Evolutionary conservation across 805 yeast species (phyloP), one percentile per base, ranked within the genome.

Genomic region (Pichia thaimueangensis): DNA sequence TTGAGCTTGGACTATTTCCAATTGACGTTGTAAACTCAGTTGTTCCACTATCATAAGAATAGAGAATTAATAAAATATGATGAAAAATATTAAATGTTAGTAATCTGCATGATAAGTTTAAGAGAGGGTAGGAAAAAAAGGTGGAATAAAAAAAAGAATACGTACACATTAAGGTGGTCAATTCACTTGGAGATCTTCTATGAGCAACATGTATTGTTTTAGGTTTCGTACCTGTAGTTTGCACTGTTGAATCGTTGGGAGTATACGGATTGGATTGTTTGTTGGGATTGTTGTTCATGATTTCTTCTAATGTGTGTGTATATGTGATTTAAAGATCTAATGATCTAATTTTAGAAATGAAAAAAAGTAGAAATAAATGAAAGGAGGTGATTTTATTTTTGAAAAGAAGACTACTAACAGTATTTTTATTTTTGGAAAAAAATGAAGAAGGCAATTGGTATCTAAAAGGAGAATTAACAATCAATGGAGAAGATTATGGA

Each of bases 141-240:
- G 23, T n/a, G n/a, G n/a, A 11, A 17, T 11, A 17, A 15, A 33
- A n/a, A 15, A 23, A 19, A 28, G 7, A n/a, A 44, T 46, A 65
- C 74, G 52, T 68, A 71, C 82, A 71, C 96, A 91, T 91, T 50
- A 91, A 69, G 42, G 83, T 84, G 3, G 97, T 91, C 60, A 93
- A 71, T 61, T 93, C 98, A 52, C 89, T 79, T n/a, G 97, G 97
- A 3, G 97, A 84, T 47, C 96, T 76, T 57, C 97, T 77, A 57
- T 93, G 97, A n/a, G 97, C 97, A 50, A 91, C 88, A 65, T 88
- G 94, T 47, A 93, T 71, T 47, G 77, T 78, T 51, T 74, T 74
- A 30, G 83, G 82, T 43, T 54, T 58, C 3, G 48, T 50, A 9
- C 67, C 68, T 1, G 57, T 49, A 5, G 66, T 61, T 39, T 55